Evolutionary conservation across 805 yeast species (phyloP), one percentile per base, ranked within the genome.

Genomic region (Lachancea waltii): DNA sequence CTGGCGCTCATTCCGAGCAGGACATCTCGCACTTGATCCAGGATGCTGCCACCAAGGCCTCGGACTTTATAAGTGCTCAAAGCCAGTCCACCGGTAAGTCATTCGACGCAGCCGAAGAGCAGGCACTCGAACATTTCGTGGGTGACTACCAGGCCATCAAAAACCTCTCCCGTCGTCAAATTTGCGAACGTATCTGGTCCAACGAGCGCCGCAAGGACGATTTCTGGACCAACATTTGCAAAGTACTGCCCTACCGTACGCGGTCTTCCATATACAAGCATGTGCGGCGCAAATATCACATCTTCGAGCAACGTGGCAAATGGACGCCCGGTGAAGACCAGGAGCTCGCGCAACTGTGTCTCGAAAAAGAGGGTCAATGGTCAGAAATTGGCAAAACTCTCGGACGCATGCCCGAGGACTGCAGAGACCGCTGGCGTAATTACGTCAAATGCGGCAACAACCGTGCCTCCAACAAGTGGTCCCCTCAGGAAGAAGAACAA

Each of bases 401-500:
- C 75, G 85, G 84, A 10, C 70, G 97, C 52, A 90, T 90, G 97
- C 97, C 97, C 0, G 97, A 90, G 55, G 97, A 90, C 63, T 89
- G 97, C 60, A 73, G 97, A 50, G 97, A 90, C 59, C 71, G 97
- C 50, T 90, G 95, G 95, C 72, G 97, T 60, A 90, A 90, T 58
- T 90, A 89, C 56, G 83, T 89, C 45, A 89, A 89, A 60, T 90
- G 97, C 65, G 97, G 97, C 17, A 69, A 68, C 13, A 75, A 75
- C 38, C 69, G 97, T 46, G 76, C 79, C 7, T 72, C 75, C 35
- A 83, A 84, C 58, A 85, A 82, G 56, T 89, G 97, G 97, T 66
- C 81, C 0, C 54, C 60, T 1, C 77, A 73, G 24, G 95, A 85
- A 53, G 97, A 89, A 56, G 69, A 65, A 14, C 60, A 65, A 36